Evolutionary conservation across 2,329 filamentous ascomycete species (phyloP).

Genomic region (Exophiala aquamarina): DNA sequence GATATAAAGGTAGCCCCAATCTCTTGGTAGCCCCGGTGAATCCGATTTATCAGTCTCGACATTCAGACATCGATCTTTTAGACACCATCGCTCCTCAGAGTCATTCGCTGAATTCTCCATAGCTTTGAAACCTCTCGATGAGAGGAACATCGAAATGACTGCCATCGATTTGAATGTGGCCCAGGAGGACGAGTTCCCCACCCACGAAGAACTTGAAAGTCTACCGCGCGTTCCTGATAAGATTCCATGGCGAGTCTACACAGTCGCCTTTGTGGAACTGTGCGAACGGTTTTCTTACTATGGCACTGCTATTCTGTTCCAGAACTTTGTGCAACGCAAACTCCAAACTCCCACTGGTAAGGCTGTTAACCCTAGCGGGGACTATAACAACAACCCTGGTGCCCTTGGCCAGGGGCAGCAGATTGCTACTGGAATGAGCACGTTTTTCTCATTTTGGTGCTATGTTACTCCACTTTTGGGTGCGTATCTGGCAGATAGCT

Average conservation of each 20-base stretch:
- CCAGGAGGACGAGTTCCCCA: conserved; percentile 30
- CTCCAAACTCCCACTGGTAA: conserved; percentile 57
- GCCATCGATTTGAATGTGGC: too few species aligned
- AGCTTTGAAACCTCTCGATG: too few species aligned
- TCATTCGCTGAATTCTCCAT: too few species aligned
- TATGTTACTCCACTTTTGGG: conserved; percentile 40
- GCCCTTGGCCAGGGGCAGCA: conserved; percentile 58
- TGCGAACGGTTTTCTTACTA: conserved; percentile 80
- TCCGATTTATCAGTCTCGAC: too few species aligned
- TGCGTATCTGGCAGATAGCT: conserved; percentile 40
- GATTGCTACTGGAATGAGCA: conserved; percentile 55
- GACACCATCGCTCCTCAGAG: too few species aligned
- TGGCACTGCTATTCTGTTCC: conserved; percentile 65
- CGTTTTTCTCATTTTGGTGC: conserved; percentile 57
- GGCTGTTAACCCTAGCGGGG: conserved; percentile 33
- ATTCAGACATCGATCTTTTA: too few species aligned
- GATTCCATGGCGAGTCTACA: conserved; percentile 67
- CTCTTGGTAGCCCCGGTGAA: too few species aligned
- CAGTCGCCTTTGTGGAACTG: conserved; percentile 70
- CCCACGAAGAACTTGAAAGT: conserved; percentile 34
- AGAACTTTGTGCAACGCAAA: conserved; percentile 60
- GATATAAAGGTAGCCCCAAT: too few species aligned
- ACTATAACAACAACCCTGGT: conserved; percentile 49
- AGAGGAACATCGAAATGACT: too few species aligned
- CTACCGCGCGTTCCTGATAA: conserved; percentile 47